These are phyloP conservation scores for Aspergillus arachidicola DNA, from an alignment of 2,329 filamentous ascomycete species.

Conservation along the genomic window DNA sequence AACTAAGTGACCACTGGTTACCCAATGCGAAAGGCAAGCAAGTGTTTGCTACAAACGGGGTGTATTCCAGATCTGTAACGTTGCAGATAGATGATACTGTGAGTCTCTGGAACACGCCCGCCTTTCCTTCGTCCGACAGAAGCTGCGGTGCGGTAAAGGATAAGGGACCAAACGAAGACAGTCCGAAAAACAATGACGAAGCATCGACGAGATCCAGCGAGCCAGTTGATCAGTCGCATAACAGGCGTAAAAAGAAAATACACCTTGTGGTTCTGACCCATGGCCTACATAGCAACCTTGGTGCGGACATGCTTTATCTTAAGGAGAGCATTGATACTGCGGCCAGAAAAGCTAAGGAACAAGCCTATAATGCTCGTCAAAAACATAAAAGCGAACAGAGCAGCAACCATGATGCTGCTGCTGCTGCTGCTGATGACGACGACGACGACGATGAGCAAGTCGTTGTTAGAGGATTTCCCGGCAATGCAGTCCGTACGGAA, in stretches of 20 bases:
- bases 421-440: not conserved
- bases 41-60: constrained; percentile 67
- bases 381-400: constrained; percentile 51
- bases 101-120: constrained; percentile 89
- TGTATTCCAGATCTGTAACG: constrained; percentile 80
- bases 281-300: constrained; percentile 91
- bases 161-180: constrained; percentile 23
- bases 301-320: constrained; percentile 93
- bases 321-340: constrained; percentile 95
- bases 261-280: constrained; percentile 93
- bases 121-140: constrained; percentile 66
- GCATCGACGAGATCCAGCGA: constrained; percentile 1
- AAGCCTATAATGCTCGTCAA: constrained; percentile 55
- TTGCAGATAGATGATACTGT: constrained; percentile 85
- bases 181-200: constrained; percentile 23
- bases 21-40: constrained; percentile 57
- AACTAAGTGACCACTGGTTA: constrained; percentile 75
- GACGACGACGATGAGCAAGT: constrained; percentile 62
- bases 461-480: constrained; percentile 84
- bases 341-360: constrained; percentile 65
- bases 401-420: not conserved
- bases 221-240: constrained; percentile 15
- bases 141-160: constrained; percentile 41
- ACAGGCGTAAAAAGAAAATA: constrained; percentile 53
- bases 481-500: constrained; percentile 89